Percentiles rank a stretch among this genome's conserved stretches.
Conservation (phyloP, 306 rosid genomes). For the Ochetophila trinervis region DNA sequence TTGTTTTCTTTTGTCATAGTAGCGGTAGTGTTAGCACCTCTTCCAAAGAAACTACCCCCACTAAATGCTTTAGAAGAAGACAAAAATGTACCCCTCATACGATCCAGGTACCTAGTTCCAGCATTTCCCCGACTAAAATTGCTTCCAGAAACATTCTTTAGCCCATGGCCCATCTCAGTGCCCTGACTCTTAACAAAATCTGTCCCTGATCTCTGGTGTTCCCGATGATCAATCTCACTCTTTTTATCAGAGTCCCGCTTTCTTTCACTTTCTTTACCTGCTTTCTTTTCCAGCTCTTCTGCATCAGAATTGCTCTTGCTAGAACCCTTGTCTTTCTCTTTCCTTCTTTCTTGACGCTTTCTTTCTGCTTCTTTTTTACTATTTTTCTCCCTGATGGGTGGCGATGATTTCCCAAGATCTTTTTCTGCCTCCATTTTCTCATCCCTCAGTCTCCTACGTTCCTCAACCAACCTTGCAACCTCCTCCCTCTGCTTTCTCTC, state of each 20-base stretch:
- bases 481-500: slow-evolving; percentile 98
- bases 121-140: slow-evolving; percentile 57
- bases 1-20: slow-evolving; percentile 59
- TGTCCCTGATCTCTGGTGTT: slow-evolving; percentile 54
- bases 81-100: slow-evolving; percentile 85
- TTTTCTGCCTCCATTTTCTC: slow-evolving; percentile 83
- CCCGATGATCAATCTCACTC: slow-evolving; percentile 60
- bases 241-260: slow-evolving; percentile 72
- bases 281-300: slow-evolving; percentile 83
- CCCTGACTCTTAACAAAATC: slow-evolving; percentile 55
- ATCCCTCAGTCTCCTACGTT: slow-evolving; percentile 88
- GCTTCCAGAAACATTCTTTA: slow-evolving; percentile 44
- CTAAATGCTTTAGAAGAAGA: slow-evolving; percentile 91
- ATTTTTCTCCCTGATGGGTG: slow-evolving; percentile 52
- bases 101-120: slow-evolving; percentile 86
- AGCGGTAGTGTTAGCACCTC: slow-evolving; percentile 50
- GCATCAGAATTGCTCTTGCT: slow-evolving; percentile 97
- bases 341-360: slow-evolving; percentile 83
- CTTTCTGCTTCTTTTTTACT: slow-evolving; percentile 76
- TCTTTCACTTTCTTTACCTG: slow-evolving; percentile 73
- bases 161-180: slow-evolving; percentile 48
- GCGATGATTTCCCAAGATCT: slow-evolving; percentile 53
- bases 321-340: slow-evolving; percentile 82
- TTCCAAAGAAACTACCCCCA: slow-evolving; percentile 73
- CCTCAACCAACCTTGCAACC: slow-evolving; percentile 96